Conservation (phyloP, 2,329 filamentous ascomycete species). For the Pyricularia sp. region DNA sequence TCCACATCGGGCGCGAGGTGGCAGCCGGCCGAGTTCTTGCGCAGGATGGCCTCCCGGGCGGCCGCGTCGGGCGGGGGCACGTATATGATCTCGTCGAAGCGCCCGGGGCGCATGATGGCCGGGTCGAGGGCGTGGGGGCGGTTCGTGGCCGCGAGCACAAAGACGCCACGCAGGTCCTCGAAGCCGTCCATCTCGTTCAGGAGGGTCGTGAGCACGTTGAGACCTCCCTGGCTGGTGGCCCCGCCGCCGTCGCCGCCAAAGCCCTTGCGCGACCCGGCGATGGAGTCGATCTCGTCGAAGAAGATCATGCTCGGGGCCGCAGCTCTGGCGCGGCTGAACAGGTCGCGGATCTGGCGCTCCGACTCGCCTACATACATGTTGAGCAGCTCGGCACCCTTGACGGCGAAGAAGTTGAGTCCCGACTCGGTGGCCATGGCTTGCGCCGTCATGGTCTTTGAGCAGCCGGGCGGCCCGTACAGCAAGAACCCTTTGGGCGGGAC, state of each 20-base stretch:
- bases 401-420: conserved; percentile 85
- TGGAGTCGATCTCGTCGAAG: conserved; percentile 92
- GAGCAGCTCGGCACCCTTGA: conserved; percentile 87
- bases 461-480: conserved; percentile 86
- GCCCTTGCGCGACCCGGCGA: conserved; percentile 47
- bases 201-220: conserved; percentile 83
- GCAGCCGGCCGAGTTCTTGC: conserved; percentile 54
- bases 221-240: conserved; percentile 35
- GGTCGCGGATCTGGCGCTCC: conserved; percentile 72
- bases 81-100: conserved; percentile 79
- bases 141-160: conserved; percentile 88
- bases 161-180: conserved; percentile 70
- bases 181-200: conserved; percentile 96
- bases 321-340: conserved; percentile 78
- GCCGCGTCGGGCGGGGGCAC: conserved; percentile 69
- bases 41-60: conserved; percentile 69
- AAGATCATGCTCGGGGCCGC: conserved; percentile 90
- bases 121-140: conserved; percentile 78
- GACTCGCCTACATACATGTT: conserved; percentile 98
- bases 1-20: conserved; percentile 55
- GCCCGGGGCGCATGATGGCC: conserved; percentile 74
- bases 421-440: conserved; percentile 88
- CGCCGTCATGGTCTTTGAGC: conserved; percentile 87
- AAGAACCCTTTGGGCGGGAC: conserved; percentile 69
- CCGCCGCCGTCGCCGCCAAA: conserved; percentile 14